Percentiles rank a stretch among this genome's conserved stretches.
Conservation (phyloP, 2,329 filamentous ascomycete species). For the Chaetomiaceae sp. region DNA sequence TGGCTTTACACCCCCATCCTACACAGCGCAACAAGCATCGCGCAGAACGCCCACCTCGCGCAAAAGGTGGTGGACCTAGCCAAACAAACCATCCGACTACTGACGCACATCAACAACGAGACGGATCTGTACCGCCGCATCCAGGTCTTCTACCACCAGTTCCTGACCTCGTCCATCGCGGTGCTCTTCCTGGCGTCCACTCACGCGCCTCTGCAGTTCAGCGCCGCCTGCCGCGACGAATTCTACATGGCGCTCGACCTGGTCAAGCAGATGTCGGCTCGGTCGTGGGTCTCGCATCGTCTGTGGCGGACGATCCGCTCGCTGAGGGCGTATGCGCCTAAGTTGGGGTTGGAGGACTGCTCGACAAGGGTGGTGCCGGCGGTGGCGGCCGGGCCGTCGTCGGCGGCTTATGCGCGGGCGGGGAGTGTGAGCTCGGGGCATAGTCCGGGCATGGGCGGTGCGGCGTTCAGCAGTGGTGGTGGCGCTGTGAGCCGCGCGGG, state of each 20-base stretch:
- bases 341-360: conserved; percentile 54
- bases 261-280: conserved; percentile 66
- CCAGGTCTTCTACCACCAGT: conserved; percentile 77
- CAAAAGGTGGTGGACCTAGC: conserved; percentile 70
- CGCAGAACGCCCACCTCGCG: conserved; percentile 68
- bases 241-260: conserved; percentile 76
- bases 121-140: conserved; percentile 67
- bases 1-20: conserved; percentile 84
- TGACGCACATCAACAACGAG: conserved; percentile 66
- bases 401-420: not conserved
- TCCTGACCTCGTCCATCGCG: conserved; percentile 68
- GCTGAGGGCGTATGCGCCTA: conserved; percentile 67
- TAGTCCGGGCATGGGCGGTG: not conserved
- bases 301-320: conserved; percentile 69
- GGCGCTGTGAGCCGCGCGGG: not conserved
- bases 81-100: conserved; percentile 69
- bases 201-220: conserved; percentile 69
- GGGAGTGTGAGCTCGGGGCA: not conserved
- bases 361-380: not conserved
- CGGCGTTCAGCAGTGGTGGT: not conserved
- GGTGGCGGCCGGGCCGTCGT: not conserved
- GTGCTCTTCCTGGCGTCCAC: conserved; percentile 73
- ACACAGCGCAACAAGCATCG: conserved; percentile 78
- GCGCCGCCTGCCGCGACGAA: conserved; percentile 63
- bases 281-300: conserved; percentile 66